Percentiles rank a stretch among this genome's conserved stretches.
phyloP scores from a whole-genome alignment of 1,284 basidiomycete genomes.

The Ustilago curta region DNA sequence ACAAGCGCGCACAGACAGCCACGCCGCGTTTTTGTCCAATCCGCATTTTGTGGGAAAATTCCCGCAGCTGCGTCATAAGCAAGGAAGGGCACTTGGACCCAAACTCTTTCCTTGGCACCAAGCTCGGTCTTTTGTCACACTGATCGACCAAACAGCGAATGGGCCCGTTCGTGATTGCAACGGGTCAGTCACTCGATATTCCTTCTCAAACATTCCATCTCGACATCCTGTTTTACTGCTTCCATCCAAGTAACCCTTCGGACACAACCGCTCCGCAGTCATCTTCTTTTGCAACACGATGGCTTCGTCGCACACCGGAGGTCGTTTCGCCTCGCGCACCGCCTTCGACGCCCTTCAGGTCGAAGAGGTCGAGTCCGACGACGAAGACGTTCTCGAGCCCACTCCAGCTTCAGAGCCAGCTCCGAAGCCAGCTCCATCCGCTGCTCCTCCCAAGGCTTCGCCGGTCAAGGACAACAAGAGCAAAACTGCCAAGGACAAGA shows the following conservation, averaged over 20 bases:
- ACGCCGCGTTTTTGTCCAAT: not conserved
- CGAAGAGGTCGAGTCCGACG: constrained; percentile 52
- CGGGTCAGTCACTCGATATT: too few relatives aligned
- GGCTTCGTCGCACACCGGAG: constrained; percentile 35
- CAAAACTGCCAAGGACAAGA: constrained; percentile 26
- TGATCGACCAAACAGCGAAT: constrained; percentile 1
- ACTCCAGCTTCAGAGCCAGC: constrained; percentile 13
- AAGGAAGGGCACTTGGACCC: too few relatives aligned
- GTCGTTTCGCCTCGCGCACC: constrained; percentile 51
- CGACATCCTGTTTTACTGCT: not conserved
- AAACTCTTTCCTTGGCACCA: too few relatives aligned
- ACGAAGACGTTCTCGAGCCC: constrained; percentile 31
- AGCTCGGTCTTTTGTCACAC: not conserved
- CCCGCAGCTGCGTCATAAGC: not conserved
- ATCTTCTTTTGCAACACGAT: constrained; percentile 5
- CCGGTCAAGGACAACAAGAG: constrained; percentile 28
- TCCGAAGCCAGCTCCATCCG: constrained; percentile 8
- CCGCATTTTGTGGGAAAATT: not conserved
- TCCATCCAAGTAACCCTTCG: not conserved
- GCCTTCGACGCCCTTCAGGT: constrained; percentile 54
- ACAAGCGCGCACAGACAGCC: not conserved
- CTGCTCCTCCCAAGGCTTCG: constrained; percentile 17
- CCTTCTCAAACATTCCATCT: too few relatives aligned
- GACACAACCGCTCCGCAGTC: not conserved
- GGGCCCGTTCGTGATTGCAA: constrained; percentile 1